Evolutionary conservation across 768 basidiomycete genomes (phyloP).

Genomic region (Sarcomyxa edulis): DNA sequence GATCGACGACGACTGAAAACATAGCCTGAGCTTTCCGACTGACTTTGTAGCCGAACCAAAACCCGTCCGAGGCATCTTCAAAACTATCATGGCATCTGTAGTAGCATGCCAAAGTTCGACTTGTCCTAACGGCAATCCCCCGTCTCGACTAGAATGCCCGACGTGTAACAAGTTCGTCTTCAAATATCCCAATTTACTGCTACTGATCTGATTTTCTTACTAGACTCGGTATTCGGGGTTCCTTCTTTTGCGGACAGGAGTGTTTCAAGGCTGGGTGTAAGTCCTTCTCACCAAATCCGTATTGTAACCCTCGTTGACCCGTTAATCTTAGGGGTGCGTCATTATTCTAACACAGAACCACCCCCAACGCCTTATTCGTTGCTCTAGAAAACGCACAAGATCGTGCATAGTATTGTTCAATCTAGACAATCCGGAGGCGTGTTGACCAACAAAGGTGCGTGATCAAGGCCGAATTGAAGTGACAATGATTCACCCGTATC

Average conservation of each 20-base stretch:
- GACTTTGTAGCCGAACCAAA: conserved; percentile 6
- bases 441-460: conserved; percentile 5
- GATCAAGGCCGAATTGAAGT: not conserved
- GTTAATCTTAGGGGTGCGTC: conserved; percentile 1
- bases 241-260: conserved; percentile 91
- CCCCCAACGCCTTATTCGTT: too few species aligned
- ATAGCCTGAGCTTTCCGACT: too few species aligned
- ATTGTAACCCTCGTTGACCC: conserved; percentile 14
- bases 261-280: conserved; percentile 95
- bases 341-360: too few species aligned
- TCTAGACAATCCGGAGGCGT: not conserved
- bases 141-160: conserved; percentile 86
- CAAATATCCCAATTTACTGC: conserved; percentile 1
- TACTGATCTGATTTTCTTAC: conserved; percentile 2
- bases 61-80: not conserved
- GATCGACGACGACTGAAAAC: too few species aligned
- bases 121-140: conserved; percentile 79
- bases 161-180: conserved; percentile 80
- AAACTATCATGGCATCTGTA: conserved; percentile 14
- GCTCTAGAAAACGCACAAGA: conserved; percentile 75
- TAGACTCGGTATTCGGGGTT: conserved; percentile 77
- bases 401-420: conserved; percentile 59
- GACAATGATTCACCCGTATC: not conserved
- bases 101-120: conserved; percentile 61
- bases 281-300: too few species aligned